Conservation (phyloP, 768 basidiomycete species). For the Calocera cornea region DNA sequence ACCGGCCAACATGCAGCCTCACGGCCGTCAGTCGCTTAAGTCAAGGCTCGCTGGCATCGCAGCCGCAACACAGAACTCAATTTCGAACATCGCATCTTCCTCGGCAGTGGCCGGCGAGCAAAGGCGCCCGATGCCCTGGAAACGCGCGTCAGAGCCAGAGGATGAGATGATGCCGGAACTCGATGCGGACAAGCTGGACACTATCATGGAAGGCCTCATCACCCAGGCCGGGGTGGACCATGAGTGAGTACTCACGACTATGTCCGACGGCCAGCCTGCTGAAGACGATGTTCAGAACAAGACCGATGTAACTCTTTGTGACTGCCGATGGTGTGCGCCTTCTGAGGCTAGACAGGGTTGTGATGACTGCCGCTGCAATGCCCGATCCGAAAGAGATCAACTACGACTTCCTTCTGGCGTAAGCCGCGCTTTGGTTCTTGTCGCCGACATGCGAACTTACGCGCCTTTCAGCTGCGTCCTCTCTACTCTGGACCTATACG, state of each 20-base stretch:
- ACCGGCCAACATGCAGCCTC: not conserved
- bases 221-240: slow-evolving; percentile 85
- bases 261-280: not conserved
- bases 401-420: slow-evolving; percentile 66
- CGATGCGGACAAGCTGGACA: slow-evolving; percentile 39
- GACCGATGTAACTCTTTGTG: slow-evolving; percentile 55
- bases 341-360: slow-evolving; percentile 43
- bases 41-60: not conserved
- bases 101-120: not conserved
- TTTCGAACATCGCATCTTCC: not conserved
- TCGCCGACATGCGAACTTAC: slow-evolving; percentile 9
- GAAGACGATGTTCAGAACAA: slow-evolving; percentile 40
- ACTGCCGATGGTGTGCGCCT: not conserved
- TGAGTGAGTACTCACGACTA: slow-evolving; percentile 41
- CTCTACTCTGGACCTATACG: slow-evolving; percentile 67
- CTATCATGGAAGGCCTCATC: slow-evolving; percentile 56
- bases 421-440: slow-evolving; percentile 23
- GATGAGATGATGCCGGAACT: not conserved
- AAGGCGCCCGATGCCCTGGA: not conserved
- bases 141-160: not conserved
- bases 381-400: slow-evolving; percentile 65
- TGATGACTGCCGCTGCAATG: slow-evolving; percentile 67
- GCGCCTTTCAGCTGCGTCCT: slow-evolving; percentile 48
- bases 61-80: not conserved
- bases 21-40: not conserved